Evolutionary conservation across 164 flowering plant species (phyloP).

Genomic region (Santalum album): DNA sequence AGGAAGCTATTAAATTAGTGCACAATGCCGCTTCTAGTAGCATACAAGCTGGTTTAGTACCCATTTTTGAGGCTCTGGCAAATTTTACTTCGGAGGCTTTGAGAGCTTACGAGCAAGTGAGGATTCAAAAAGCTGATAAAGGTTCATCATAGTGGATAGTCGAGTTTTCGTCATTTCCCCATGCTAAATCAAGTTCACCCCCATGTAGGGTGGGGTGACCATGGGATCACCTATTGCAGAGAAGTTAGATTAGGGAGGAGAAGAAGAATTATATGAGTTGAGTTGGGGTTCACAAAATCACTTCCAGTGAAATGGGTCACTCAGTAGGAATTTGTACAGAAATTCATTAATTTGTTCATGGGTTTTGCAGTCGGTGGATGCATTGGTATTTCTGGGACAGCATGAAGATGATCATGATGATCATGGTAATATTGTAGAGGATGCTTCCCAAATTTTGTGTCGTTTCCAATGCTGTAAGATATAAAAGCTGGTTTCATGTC

Average conservation of each 20-base stretch:
- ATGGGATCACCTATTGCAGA: too few species aligned
- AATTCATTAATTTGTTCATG: conserved; percentile 45
- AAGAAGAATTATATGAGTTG: not conserved
- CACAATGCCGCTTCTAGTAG: conserved; percentile 67
- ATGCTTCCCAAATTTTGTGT: too few species aligned
- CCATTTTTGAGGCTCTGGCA: conserved; percentile 74
- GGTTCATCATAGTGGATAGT: conserved; percentile 8
- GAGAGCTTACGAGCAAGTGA: conserved; percentile 69
- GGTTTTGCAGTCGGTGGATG: conserved; percentile 6
- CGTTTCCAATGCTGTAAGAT: too few species aligned
- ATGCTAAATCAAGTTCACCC: too few species aligned
- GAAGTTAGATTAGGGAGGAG: too few species aligned
- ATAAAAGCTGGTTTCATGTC: too few species aligned
- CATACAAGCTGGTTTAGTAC: conserved; percentile 69
- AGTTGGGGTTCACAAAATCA: too few species aligned
- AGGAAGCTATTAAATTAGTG: conserved; percentile 58
- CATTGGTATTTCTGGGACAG: too few species aligned
- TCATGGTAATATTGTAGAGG: too few species aligned
- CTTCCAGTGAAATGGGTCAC: not conserved
- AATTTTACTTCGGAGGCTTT: conserved; percentile 51
- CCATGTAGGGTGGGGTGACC: too few species aligned
- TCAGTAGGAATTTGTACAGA: conserved; percentile 21
- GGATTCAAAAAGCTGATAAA: conserved; percentile 25
- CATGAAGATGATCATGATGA: too few species aligned
- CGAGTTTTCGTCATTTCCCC: too few species aligned